A percentile compares a stretch with the other conserved stretches of the same genome.
Conservation (phyloP, 2,329 filamentous ascomycete genomes). For the Aspergillus niger region DNA sequence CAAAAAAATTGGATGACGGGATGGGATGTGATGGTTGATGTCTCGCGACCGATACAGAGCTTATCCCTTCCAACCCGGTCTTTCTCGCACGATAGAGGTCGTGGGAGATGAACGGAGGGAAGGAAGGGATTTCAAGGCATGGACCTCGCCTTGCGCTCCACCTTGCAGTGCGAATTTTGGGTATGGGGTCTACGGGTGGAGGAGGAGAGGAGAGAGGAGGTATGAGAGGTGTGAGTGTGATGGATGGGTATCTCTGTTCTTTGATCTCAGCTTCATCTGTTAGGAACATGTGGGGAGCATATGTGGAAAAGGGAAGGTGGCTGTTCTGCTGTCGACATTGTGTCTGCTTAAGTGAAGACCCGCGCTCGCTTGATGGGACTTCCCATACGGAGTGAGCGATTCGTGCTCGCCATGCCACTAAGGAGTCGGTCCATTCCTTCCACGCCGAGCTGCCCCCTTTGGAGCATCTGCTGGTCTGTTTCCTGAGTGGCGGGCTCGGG, state of each 20-base stretch:
- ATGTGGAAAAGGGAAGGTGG: neutral
- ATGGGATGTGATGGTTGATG: slow-evolving; percentile 37
- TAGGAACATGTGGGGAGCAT: neutral
- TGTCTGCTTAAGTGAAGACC: slow-evolving; percentile 33
- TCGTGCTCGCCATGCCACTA: slow-evolving; percentile 42
- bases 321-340: neutral
- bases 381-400: slow-evolving; percentile 34
- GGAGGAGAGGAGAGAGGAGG: slow-evolving; percentile 1
- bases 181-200: neutral
- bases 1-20: slow-evolving; percentile 9
- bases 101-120: neutral
- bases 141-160: slow-evolving; percentile 56
- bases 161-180: slow-evolving; percentile 50
- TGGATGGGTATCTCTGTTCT: slow-evolving; percentile 32
- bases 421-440: slow-evolving; percentile 52
- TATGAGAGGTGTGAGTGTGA: neutral
- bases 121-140: slow-evolving; percentile 51
- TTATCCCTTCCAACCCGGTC: slow-evolving; percentile 34
- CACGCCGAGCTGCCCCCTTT: slow-evolving; percentile 48
- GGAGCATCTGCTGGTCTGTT: slow-evolving; percentile 46
- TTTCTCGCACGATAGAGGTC: neutral
- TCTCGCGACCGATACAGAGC: slow-evolving; percentile 58
- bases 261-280: slow-evolving; percentile 13
- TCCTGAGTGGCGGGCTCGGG: slow-evolving; percentile 26
- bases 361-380: slow-evolving; percentile 42